A percentile compares a stretch with the other conserved stretches of the same genome.
These are phyloP conservation scores for Petunia axillaris DNA, from an alignment of 257 asterid genomes.

Conservation along the genomic window DNA sequence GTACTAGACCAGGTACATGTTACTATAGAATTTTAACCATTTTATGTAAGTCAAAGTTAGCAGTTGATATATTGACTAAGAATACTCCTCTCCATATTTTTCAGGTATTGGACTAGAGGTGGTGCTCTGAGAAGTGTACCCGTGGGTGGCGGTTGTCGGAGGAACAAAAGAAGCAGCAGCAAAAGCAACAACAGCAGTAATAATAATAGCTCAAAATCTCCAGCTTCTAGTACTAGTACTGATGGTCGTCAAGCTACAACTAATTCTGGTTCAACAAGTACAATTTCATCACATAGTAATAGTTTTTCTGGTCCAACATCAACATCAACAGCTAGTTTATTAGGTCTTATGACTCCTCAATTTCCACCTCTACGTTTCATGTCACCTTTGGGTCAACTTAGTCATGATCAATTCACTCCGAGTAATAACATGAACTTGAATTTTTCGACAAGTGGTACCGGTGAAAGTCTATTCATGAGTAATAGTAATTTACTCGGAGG, in stretches of 20 bases:
- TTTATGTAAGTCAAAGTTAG: background rate
- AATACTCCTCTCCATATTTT: background rate
- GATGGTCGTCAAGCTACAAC: constrained; percentile 44
- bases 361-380: constrained; percentile 59
- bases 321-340: constrained; percentile 30
- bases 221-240: constrained; percentile 45
- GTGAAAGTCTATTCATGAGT: background rate
- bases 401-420: constrained; percentile 42
- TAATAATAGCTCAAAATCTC: constrained; percentile 57
- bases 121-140: constrained; percentile 91
- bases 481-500: constrained; percentile 40
- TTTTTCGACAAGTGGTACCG: constrained; percentile 16
- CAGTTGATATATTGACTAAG: background rate
- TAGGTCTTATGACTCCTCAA: constrained; percentile 53
- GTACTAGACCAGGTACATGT: background rate
- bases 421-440: constrained; percentile 45
- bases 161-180: constrained; percentile 71
- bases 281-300: constrained; percentile 46
- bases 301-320: constrained; percentile 15
- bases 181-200: background rate
- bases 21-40: too few relatives aligned
- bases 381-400: constrained; percentile 67
- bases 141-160: constrained; percentile 86
- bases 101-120: constrained; percentile 86
- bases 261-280: constrained; percentile 52